Percentiles rank a stretch among this genome's conserved stretches.
phyloP scores from a whole-genome alignment of 805 yeast species.

The Jamesozyma spencerorum region DNA sequence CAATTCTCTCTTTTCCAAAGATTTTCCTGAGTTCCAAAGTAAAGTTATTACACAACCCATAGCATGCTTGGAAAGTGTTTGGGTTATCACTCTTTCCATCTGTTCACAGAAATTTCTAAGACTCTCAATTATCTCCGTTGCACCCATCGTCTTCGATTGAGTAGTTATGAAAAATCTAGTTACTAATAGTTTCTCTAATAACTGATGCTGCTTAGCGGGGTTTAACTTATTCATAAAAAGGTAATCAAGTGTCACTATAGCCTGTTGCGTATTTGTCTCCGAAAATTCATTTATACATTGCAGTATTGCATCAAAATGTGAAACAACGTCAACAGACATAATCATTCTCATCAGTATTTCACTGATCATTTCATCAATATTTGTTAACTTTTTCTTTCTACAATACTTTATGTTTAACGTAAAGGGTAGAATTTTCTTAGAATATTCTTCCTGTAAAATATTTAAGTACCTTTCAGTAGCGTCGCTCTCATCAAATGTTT shows the following conservation, averaged over 20 bases:
- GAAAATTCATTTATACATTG: conserved; percentile 27
- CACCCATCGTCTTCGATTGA: conserved; percentile 16
- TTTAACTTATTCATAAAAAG: conserved; percentile 28
- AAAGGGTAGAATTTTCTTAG: conserved; percentile 28
- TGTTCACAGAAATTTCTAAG: conserved; percentile 19
- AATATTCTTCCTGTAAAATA: conserved; percentile 21
- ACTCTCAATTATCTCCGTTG: conserved; percentile 15
- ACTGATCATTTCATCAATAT: conserved; percentile 14
- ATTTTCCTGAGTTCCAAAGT: conserved; percentile 34
- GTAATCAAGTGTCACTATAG: conserved; percentile 31
- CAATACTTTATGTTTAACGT: conserved; percentile 21
- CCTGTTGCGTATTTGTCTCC: conserved; percentile 15
- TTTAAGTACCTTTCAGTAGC: conserved; percentile 15
- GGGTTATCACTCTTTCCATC: conserved; percentile 24
- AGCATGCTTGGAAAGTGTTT: conserved; percentile 23
- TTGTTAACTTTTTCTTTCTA: conserved; percentile 4
- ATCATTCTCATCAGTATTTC: conserved; percentile 32
- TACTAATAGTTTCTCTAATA: conserved; percentile 26
- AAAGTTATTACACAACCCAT: conserved; percentile 30
- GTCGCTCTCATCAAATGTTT: conserved; percentile 2
- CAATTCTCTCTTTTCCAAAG: conserved; percentile 19
- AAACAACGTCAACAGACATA: conserved; percentile 20
- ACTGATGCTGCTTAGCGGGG: conserved; percentile 18
- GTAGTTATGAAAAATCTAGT: conserved; percentile 21
- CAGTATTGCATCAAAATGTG: conserved; percentile 18